Evolutionary conservation across 208 protist genomes (phyloP), one percentile per base, ranked within the genome.

Genomic region (Leptomonas pyrrhocoris): DNA sequence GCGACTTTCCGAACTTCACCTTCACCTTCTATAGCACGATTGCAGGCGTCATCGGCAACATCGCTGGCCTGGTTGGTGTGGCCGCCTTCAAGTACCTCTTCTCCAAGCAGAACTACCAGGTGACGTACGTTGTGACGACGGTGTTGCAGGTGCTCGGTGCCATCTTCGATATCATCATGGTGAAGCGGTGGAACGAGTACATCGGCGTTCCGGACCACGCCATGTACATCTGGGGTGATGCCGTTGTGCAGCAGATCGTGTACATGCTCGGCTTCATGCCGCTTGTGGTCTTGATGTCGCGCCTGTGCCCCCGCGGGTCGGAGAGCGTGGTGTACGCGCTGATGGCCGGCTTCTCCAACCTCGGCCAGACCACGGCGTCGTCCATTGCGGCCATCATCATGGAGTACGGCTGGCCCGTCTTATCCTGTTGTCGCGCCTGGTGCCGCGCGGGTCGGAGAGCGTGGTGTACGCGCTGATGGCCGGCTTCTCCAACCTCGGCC

Each of bases 401-500:
- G n/a, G n/a, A n/a, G n/a, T n/a, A n/a, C n/a, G n/a, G n/a, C n/a
- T n/a, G n/a, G n/a, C n/a, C n/a, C n/a, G n/a, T n/a, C n/a, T n/a
- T n/a, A n/a, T 67, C 27, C 18, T 67, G 36, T 61, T 94, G 54
- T 89, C 90, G 12, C 90, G 89, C 45, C 79, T 97, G 19, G 94
- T 89, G 65, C 90, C 93, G 13, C 81, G 83, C 90, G n/a, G n/a
- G n/a, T n/a, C n/a, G n/a, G n/a, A n/a, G n/a, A n/a, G n/a, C n/a
- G n/a, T n/a, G n/a, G n/a, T n/a, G n/a, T n/a, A n/a, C n/a, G n/a
- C n/a, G n/a, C n/a, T n/a, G n/a, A n/a, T n/a, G n/a, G n/a, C n/a
- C 21, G 92, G 89, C 28, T 94, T 90, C 63, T 74, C 89, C 18
- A 94, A 94, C 79, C 78, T 96, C 49, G 92, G 88, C 12, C 70